Evolutionary conservation across 305 asterid species (phyloP), one percentile per base, ranked within the genome.

Genomic region (Fraxinus baroniana): DNA sequence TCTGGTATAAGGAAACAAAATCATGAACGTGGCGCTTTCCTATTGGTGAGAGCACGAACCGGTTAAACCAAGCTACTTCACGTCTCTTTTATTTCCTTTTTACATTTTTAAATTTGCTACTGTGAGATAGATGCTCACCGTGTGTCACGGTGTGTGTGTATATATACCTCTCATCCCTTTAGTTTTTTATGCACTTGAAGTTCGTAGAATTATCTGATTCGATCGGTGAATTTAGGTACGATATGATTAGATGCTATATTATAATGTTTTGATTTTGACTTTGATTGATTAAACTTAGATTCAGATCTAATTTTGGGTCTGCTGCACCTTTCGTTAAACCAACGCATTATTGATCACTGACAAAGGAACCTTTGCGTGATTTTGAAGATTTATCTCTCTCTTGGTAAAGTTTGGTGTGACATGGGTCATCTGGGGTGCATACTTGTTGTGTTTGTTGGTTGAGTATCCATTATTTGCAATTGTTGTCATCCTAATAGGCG

Each of bases 351-450:
- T 70, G 41, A 26, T 70, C 41, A 70, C 20, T 9, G 75, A 68
- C 39, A 5, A 68, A 68, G 74, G 74, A 70, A 70, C 41, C 75
- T 70, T 85, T 88, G 88, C 93, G 86, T 90, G 76, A 83, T 70
- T 68, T 84, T 87, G 79, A 90, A 86, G 90, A 84, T 86, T 82
- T 73, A 68, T 84, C 89, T 86, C 90, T 90, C 89, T 86, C 89
- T 84, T 82, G 93, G 86, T 86, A 70, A 66, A 78, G 89, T 87
- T 90, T 85, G 93, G 90, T 88, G 84, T 74, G 79, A 49, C 75
- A 66, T 76, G 84, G 81, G 81, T 72, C 83, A 84, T 78, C 79
- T 73, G 78, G 79, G 57, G 39, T 83, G 84, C 81, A 18, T 85
- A 82, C 80, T 84, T 77, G 75, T 76, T 9, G 77, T 74, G 79